Percentiles rank a stretch among this genome's conserved stretches.
Conservation (phyloP, 805 yeast species). For the Ogataea methylovora region DNA sequence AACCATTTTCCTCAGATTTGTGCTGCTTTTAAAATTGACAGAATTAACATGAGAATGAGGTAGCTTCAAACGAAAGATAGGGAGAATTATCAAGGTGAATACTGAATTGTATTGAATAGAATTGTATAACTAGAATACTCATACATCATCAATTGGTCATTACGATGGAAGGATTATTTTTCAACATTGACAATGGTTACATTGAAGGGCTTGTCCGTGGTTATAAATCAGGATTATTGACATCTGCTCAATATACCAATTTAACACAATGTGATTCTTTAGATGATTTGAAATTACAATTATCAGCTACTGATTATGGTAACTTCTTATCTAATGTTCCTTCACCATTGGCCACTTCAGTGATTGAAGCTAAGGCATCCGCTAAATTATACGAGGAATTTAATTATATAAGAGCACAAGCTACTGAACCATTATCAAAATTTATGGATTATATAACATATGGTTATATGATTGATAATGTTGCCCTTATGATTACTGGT, state of each 20-base stretch:
- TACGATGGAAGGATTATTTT: constrained; percentile 85
- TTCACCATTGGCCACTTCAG: constrained; percentile 75
- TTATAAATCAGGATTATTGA: constrained; percentile 75
- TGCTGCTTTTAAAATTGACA: too few species aligned
- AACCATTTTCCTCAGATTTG: too few species aligned
- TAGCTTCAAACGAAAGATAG: too few species aligned
- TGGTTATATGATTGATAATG: constrained; percentile 98
- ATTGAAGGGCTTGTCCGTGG: constrained; percentile 95
- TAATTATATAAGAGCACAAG: constrained; percentile 76
- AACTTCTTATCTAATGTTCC: constrained; percentile 78
- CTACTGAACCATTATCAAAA: constrained; percentile 69
- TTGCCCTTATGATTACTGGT: constrained; percentile 92
- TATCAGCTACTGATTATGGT: constrained; percentile 94
- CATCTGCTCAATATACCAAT: constrained; percentile 77
- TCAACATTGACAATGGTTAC: constrained; percentile 84
- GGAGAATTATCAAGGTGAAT: too few species aligned
- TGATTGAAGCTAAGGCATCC: constrained; percentile 75
- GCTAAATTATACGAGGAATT: constrained; percentile 75
- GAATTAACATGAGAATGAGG: too few species aligned
- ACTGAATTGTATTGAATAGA: too few species aligned
- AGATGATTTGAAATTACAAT: constrained; percentile 89
- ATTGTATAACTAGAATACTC: too few species aligned
- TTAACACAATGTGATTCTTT: constrained; percentile 92
- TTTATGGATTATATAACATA: constrained; percentile 91
- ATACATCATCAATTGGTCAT: too few species aligned